Conservation (phyloP, 495 filamentous ascomycete genomes). For the Aspergillus panamensis region DNA sequence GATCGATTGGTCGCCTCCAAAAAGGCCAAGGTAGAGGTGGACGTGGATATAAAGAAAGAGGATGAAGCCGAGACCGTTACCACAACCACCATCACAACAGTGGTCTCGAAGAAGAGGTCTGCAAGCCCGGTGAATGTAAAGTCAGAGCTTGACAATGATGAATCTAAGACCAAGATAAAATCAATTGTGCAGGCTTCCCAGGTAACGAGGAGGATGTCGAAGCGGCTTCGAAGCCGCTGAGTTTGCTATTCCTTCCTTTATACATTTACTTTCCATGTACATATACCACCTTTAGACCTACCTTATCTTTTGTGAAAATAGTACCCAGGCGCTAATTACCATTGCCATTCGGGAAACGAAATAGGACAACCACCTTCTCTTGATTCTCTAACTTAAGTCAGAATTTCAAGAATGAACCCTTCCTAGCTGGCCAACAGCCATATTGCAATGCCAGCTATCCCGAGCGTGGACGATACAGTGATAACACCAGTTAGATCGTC, state of each 20-base stretch:
- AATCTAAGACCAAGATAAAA: constrained; percentile 16
- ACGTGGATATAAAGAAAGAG: constrained; percentile 28
- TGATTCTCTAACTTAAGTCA: too few relatives aligned
- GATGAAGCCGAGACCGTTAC: constrained; percentile 20
- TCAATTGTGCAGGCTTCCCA: constrained; percentile 27
- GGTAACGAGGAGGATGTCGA: constrained; percentile 37
- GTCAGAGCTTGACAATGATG: constrained; percentile 25
- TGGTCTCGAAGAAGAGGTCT: constrained; percentile 31
- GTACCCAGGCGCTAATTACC: too few relatives aligned
- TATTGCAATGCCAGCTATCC: too few relatives aligned
- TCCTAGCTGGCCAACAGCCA: too few relatives aligned
- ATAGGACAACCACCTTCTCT: too few relatives aligned
- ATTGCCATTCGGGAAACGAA: too few relatives aligned
- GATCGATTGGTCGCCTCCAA: constrained; percentile 53
- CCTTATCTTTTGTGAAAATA: too few relatives aligned
- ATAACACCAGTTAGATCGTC: background rate
- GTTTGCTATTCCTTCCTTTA: background rate
- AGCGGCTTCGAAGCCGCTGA: constrained; percentile 31
- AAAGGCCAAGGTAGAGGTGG: constrained; percentile 39
- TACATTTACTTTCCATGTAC: background rate
- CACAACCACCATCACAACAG: constrained; percentile 26
- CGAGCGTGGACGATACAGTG: too few relatives aligned
- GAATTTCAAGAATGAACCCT: too few relatives aligned
- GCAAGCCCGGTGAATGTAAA: constrained; percentile 24
- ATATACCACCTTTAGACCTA: too few relatives aligned